Evolutionary conservation across 148 eudicot genomes (phyloP).

Genomic region (Talinum fruticosum): DNA sequence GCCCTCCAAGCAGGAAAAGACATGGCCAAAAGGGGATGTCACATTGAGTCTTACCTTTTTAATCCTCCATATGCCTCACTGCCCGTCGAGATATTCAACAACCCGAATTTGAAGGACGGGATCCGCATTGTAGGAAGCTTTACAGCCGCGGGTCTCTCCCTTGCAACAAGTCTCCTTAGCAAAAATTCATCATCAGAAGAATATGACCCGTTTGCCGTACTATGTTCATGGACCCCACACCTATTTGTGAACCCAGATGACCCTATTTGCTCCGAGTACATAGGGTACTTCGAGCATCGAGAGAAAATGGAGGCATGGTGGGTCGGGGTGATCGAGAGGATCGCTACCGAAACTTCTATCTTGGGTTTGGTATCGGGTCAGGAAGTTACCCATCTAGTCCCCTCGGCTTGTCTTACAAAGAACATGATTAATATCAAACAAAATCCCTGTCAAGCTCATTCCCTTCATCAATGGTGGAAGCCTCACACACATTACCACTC

Average conservation of each 20-base stretch:
- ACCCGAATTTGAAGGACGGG: conserved; percentile 34
- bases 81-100: conserved; percentile 47
- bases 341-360: conserved; percentile 27
- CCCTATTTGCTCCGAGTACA: conserved; percentile 37
- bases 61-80: conserved; percentile 67
- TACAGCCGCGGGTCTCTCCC: conserved; percentile 52
- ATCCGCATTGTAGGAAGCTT: conserved; percentile 41
- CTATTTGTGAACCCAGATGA: conserved; percentile 36
- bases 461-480: conserved; percentile 46
- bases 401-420: conserved; percentile 31
- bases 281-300: conserved; percentile 42
- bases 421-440: conserved; percentile 22
- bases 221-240: conserved; percentile 34
- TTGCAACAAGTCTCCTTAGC: conserved; percentile 12
- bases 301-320: conserved; percentile 29
- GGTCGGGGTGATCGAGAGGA: conserved; percentile 26
- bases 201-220: conserved; percentile 25
- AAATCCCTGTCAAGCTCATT: conserved; percentile 28
- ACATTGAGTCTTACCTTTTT: conserved; percentile 65
- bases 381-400: conserved; percentile 35
- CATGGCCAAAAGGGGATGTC: conserved; percentile 42
- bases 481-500: conserved; percentile 26
- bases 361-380: conserved; percentile 21
- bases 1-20: conserved; percentile 62
- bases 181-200: neutral